A percentile compares a stretch with the other conserved stretches of the same genome.
These are phyloP conservation scores for Globisporangium cederbergense DNA, from an alignment of 352 stramenopile genomes.

Conservation along the genomic window DNA sequence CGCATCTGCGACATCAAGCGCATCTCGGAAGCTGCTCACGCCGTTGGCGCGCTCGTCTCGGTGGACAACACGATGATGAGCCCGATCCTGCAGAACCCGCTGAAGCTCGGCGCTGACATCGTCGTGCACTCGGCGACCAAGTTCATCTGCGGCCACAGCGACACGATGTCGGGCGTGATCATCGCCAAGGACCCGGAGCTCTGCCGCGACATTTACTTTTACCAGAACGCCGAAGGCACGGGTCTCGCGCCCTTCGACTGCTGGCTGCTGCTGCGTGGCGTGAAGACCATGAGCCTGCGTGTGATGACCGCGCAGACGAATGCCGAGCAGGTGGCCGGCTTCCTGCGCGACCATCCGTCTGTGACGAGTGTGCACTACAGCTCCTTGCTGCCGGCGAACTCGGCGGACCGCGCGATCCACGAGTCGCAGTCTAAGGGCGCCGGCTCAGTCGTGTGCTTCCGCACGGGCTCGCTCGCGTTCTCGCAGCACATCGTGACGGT, in stretches of 20 bases:
- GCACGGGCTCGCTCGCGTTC: slow-evolving; percentile 79
- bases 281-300: slow-evolving; percentile 89
- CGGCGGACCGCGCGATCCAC: slow-evolving; percentile 76
- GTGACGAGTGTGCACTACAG: slow-evolving; percentile 93
- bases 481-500: slow-evolving; percentile 88
- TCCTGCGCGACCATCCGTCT: slow-evolving; percentile 77
- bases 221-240: slow-evolving; percentile 89
- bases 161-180: slow-evolving; percentile 94
- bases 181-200: slow-evolving; percentile 81
- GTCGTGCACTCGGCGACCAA: slow-evolving; percentile 98
- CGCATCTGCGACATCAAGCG: slow-evolving; percentile 92
- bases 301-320: slow-evolving; percentile 86
- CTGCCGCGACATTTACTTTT: slow-evolving; percentile 86
- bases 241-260: slow-evolving; percentile 89
- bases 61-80: slow-evolving; percentile 97
- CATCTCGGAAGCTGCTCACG: slow-evolving; percentile 80
- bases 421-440: slow-evolving; percentile 78
- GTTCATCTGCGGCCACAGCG: slow-evolving; percentile 96
- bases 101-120: slow-evolving; percentile 93
- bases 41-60: slow-evolving; percentile 74
- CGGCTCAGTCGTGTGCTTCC: slow-evolving; percentile 91
- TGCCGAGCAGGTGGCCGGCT: slow-evolving; percentile 86
- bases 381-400: slow-evolving; percentile 65
- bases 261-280: slow-evolving; percentile 85
- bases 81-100: slow-evolving; percentile 93